These are phyloP conservation scores for Striga asiatica DNA, from an alignment of 257 asterid genomes.

Conservation along the genomic window DNA sequence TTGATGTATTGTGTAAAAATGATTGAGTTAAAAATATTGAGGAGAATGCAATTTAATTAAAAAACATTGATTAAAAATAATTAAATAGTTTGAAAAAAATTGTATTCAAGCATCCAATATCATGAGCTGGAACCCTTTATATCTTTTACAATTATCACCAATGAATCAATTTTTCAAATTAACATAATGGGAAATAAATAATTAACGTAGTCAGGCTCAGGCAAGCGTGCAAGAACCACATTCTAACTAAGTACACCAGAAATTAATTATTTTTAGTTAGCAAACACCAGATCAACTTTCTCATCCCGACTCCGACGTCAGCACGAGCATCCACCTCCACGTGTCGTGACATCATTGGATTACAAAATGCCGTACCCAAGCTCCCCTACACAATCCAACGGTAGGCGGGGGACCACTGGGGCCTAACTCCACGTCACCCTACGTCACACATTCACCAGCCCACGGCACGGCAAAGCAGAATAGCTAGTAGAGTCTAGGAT, in stretches of 20 bases:
- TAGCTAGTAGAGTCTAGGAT: slow-evolving; percentile 10
- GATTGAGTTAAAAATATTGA: no score
- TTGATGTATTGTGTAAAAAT: no score
- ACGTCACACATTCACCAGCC: slow-evolving; percentile 19
- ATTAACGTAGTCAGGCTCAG: no score
- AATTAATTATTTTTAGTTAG: not conserved
- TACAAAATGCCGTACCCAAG: slow-evolving; percentile 6
- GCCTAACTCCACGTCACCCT: slow-evolving; percentile 17
- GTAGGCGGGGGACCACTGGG: slow-evolving; percentile 25
- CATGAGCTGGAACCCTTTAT: no score
- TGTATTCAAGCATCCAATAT: no score
- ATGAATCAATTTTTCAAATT: no score
- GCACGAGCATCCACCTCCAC: slow-evolving; percentile 7
- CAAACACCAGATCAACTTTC: not conserved
- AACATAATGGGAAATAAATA: no score
- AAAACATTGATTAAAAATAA: no score
- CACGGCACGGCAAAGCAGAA: slow-evolving; percentile 36
- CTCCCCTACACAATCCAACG: not conserved
- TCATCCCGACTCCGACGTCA: slow-evolving; percentile 13
- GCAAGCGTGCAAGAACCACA: slow-evolving; percentile 17
- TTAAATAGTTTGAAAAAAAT: no score
- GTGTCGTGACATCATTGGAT: slow-evolving; percentile 18
- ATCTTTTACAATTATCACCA: no score
- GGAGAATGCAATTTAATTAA: no score
- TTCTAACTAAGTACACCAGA: slow-evolving; percentile 4